Conservation (phyloP, 2,329 filamentous ascomycete genomes). For the Dothideomycetes sp. region DNA sequence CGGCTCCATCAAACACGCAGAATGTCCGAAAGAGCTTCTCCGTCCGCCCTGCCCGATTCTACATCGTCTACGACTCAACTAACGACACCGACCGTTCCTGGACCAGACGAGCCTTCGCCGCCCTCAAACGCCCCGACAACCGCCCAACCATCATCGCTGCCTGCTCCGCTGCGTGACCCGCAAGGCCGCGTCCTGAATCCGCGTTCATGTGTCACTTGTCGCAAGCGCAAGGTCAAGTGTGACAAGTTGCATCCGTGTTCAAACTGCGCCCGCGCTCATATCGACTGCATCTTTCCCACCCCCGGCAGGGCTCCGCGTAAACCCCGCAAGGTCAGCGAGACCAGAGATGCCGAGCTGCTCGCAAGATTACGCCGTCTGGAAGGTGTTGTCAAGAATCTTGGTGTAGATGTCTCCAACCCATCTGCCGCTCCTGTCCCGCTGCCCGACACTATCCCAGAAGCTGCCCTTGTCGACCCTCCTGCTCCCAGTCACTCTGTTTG, state of each 20-base stretch:
- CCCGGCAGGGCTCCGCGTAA: constrained; percentile 64
- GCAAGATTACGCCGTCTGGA: constrained; percentile 64
- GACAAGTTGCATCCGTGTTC: constrained; percentile 69
- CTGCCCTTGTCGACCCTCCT: constrained; percentile 1
- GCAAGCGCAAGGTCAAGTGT: constrained; percentile 61
- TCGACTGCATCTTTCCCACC: constrained; percentile 65
- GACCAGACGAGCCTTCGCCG: background rate
- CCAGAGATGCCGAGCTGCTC: constrained; percentile 52
- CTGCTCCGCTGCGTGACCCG: constrained; percentile 19
- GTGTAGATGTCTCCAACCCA: constrained; percentile 30
- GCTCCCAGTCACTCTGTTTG: background rate
- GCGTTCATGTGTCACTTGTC: constrained; percentile 43
- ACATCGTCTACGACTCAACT: too few species aligned
- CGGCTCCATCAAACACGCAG: too few species aligned
- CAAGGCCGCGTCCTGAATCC: constrained; percentile 29
- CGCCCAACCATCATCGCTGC: background rate
- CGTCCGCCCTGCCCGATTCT: background rate
- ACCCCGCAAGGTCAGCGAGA: constrained; percentile 55
- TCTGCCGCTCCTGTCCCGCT: constrained; percentile 9
- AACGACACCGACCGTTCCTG: too few species aligned
- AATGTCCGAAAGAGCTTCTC: constrained; percentile 3
- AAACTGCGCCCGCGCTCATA: constrained; percentile 62
- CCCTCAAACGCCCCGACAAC: background rate
- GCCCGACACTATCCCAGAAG: background rate
- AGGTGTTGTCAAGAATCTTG: constrained; percentile 59